Percentiles rank a stretch among this genome's conserved stretches.
These are phyloP conservation scores for Arthrobotrys entomopaga DNA, from an alignment of 2,329 filamentous ascomycete species.

Conservation along the genomic window DNA sequence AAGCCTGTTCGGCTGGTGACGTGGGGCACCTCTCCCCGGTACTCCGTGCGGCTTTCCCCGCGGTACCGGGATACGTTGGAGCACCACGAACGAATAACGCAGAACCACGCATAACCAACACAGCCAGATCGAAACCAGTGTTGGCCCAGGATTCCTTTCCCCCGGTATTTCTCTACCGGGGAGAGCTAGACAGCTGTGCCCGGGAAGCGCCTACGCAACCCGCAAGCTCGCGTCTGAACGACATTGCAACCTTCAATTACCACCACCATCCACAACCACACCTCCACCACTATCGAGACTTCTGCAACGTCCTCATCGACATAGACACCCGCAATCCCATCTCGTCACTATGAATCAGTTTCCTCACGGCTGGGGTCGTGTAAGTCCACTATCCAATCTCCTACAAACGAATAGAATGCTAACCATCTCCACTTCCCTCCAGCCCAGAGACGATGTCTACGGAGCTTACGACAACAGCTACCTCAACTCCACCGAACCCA, in stretches of 20 bases:
- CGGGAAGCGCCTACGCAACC: conserved; percentile 36
- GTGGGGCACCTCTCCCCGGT: conserved; percentile 21
- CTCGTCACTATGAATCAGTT: conserved; percentile 73
- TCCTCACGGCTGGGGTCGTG: conserved; percentile 77
- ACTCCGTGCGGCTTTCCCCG: background rate
- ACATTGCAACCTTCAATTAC: conserved; percentile 12
- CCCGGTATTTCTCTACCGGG: background rate
- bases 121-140: background rate
- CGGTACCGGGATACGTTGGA: background rate
- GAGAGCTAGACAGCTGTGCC: conserved; percentile 10
- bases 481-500: conserved; percentile 70
- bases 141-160: background rate
- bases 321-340: conserved; percentile 53
- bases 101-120: background rate
- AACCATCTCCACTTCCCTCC: conserved; percentile 58
- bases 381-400: conserved; percentile 63
- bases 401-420: conserved; percentile 54
- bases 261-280: conserved; percentile 37
- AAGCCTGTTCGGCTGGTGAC: conserved; percentile 29
- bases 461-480: conserved; percentile 90
- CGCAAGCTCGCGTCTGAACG: conserved; percentile 29
- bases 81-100: background rate
- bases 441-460: conserved; percentile 98
- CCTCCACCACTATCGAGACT: conserved; percentile 4
- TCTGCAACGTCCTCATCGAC: background rate